Percentiles rank a stretch among this genome's conserved stretches.
Evolutionary conservation across 2,329 filamentous ascomycete species (phyloP).

Genomic region (Phyllosticta citrichinensis): DNA sequence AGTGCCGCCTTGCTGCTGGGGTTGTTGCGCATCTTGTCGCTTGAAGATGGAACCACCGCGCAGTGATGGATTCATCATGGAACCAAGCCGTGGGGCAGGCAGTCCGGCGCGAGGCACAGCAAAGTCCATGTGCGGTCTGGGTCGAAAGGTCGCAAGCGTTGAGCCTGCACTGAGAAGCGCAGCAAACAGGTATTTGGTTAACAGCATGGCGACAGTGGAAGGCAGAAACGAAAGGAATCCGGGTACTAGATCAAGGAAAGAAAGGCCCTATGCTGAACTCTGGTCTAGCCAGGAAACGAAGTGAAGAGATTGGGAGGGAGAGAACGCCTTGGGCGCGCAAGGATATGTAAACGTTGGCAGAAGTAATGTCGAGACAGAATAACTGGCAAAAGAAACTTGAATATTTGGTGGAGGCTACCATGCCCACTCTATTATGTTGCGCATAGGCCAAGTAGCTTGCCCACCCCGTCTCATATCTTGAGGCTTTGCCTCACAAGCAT

Average conservation of each 20-base stretch:
- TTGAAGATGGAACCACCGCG: neutral
- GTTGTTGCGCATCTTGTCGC: neutral
- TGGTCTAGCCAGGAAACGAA: neutral
- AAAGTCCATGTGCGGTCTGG: neutral
- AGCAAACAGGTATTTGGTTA: neutral
- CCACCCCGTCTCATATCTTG: neutral
- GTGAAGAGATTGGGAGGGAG: neutral
- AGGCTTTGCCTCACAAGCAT: neutral
- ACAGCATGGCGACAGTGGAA: neutral
- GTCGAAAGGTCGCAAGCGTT: conserved; percentile 4
- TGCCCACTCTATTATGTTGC: neutral
- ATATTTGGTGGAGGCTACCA: neutral
- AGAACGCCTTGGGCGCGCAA: neutral
- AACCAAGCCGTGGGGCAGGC: conserved; percentile 1
- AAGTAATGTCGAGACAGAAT: neutral
- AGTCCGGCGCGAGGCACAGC: conserved; percentile 4
- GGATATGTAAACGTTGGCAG: neutral
- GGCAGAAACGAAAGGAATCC: neutral
- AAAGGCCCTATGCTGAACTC: neutral
- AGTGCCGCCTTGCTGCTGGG: neutral
- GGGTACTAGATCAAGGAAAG: neutral
- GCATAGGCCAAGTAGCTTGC: neutral
- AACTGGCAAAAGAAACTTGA: neutral
- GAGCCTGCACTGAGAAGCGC: neutral
- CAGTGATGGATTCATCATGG: neutral